phyloP scores from a whole-genome alignment of 1,139 yeast species.

The Pichia kudriavzevii region DNA sequence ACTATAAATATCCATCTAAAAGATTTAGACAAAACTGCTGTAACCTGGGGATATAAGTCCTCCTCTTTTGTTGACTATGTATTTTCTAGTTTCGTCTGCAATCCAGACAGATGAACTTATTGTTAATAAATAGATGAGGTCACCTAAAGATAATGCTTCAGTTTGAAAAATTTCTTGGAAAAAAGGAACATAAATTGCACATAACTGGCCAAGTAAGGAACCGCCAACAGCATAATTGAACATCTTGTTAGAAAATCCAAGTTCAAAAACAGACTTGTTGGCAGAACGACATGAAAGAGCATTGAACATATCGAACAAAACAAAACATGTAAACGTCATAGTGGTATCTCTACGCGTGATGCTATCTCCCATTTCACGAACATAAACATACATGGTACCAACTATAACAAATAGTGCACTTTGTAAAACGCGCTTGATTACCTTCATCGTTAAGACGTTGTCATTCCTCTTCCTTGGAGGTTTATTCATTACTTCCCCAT shows the following conservation, averaged over 20 bases:
- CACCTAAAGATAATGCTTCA: conserved; percentile 69
- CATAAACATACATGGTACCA: conserved; percentile 82
- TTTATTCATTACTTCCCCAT: conserved; percentile 85
- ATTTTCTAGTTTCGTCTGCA: conserved; percentile 78
- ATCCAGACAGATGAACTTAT: conserved; percentile 77
- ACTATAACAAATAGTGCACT: conserved; percentile 64
- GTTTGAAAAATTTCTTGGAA: conserved; percentile 91
- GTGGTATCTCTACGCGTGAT: conserved; percentile 93
- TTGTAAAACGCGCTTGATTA: conserved; percentile 65
- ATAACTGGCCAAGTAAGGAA: conserved; percentile 81
- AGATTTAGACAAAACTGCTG: conserved; percentile 23
- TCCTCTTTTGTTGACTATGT: conserved; percentile 19
- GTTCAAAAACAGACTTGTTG: conserved; percentile 68
- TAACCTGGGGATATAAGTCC: conserved; percentile 20
- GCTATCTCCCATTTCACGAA: conserved; percentile 76
- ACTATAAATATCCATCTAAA: background rate
- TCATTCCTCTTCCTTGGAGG: conserved; percentile 89
- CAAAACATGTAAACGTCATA: conserved; percentile 98
- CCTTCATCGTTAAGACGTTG: conserved; percentile 62
- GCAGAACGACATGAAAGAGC: conserved; percentile 88
- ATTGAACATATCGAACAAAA: conserved; percentile 89
- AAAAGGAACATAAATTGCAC: conserved; percentile 89
- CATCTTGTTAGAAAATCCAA: conserved; percentile 80
- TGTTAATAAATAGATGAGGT: conserved; percentile 51
- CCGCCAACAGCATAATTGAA: conserved; percentile 91